phyloP scores from a whole-genome alignment of 2,329 filamentous ascomycete genomes.

The Coleophoma cylindrospora region DNA sequence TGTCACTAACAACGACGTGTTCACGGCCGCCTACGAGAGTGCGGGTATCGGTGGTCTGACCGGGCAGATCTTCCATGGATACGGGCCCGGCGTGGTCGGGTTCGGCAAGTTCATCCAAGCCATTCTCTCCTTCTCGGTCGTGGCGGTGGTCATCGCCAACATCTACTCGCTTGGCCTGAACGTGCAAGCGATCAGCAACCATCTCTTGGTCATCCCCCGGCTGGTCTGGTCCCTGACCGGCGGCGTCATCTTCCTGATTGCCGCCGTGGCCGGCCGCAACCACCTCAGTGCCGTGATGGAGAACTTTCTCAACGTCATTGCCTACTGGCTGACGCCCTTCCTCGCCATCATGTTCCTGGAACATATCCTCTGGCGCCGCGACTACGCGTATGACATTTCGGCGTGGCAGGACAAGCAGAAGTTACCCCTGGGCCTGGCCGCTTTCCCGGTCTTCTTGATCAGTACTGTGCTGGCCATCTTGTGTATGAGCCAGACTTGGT shows the following conservation, averaged over 20 bases:
- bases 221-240: constrained; percentile 9
- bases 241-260: constrained; percentile 4
- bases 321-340: constrained; percentile 11
- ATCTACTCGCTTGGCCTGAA: constrained; percentile 12
- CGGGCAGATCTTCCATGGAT: constrained; percentile 54
- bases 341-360: constrained; percentile 8
- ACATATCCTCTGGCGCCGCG: constrained; percentile 9
- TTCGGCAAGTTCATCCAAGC: constrained; percentile 68
- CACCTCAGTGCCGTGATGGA: constrained; percentile 9
- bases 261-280: constrained; percentile 8
- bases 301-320: constrained; percentile 10
- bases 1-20: constrained; percentile 47
- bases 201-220: constrained; percentile 7
- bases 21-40: constrained; percentile 43
- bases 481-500: constrained; percentile 3
- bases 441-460: constrained; percentile 3
- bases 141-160: constrained; percentile 53
- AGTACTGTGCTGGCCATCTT: constrained; percentile 3
- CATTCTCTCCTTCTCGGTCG: constrained; percentile 56
- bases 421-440: constrained; percentile 9
- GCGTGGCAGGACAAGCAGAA: constrained; percentile 3
- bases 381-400: constrained; percentile 6
- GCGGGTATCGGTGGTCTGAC: constrained; percentile 63
- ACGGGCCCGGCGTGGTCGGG: constrained; percentile 41
- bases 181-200: constrained; percentile 6